Base-by-base conservation (phyloP, 169 alveolate genomes). In the Plasmodium gallinaceum region DNA sequence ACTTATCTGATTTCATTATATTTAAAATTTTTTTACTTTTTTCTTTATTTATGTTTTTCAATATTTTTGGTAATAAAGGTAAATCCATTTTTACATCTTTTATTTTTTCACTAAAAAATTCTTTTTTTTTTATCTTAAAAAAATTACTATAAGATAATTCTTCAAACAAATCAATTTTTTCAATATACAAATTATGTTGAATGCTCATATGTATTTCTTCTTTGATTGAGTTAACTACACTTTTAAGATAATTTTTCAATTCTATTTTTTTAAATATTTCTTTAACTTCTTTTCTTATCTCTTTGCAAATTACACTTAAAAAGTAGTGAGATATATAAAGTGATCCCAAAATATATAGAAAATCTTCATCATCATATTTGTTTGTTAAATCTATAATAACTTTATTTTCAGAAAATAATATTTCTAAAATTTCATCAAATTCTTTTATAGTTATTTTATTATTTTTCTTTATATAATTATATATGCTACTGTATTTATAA, bases 281-380 rank as follows among this genome's bases (percentile, higher is more conserved):
- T 22, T 86, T 86, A 32, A 86, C 74, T 60, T 86, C 72, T 61
- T 71, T 86, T 12, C 70, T 86, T 64, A 86, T 64, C 70, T 86
- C 46, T 20, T 52, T 22, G 45, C 92, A 86, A 46, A 86, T 62
- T 8, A 86, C 54, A 64, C 70, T 69, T 71, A 86, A 61, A 26
- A 86, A 60, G 26, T 71, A 86, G 26, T 86, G 92, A 18, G 92
- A 86, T 7, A 86, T 71, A 45, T 86, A 86, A 0, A 70, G 32
- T 3, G 76, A 57, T 7, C 92, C 92, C 18, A 86, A 10, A 10
- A 42, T 18, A 7, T 70, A 86, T 6, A 86, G 32, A 72, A 80
- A 80, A 42, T 65, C 60, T 18, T 80, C 85, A 14, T 70, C 87
- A 26, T 86, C 70, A 18, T 58, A 71, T 39, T 70, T 70, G 3